Evolutionary conservation across 768 basidiomycete genomes (phyloP).

Genomic region (Phylloporus sp.): DNA sequence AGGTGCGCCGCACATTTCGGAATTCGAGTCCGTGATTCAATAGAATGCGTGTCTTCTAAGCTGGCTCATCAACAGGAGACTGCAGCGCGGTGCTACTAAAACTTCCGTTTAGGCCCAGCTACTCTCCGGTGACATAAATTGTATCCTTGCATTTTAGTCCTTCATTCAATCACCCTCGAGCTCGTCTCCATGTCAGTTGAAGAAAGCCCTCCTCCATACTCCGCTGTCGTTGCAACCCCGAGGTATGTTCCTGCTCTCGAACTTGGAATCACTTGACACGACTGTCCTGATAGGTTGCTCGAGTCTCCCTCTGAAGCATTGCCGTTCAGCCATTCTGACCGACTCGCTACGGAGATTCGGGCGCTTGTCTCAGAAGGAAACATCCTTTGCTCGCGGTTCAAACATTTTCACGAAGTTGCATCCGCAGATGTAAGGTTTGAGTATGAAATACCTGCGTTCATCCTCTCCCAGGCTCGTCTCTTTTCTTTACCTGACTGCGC

Average conservation of each 20-base stretch:
- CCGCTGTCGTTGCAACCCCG: neutral
- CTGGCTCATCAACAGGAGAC: slow-evolving; percentile 4
- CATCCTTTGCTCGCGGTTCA: slow-evolving; percentile 10
- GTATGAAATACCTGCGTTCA: slow-evolving; percentile 5
- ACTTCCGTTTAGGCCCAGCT: neutral
- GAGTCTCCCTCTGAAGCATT: neutral
- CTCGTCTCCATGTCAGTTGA: slow-evolving; percentile 1
- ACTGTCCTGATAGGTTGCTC: neutral
- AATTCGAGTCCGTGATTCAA: neutral
- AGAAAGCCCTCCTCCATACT: slow-evolving; percentile 19
- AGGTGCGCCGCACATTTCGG: slow-evolving; percentile 2
- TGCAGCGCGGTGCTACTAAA: neutral
- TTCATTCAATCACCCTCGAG: neutral
- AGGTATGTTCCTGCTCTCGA: neutral
- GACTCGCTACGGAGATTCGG: slow-evolving; percentile 2
- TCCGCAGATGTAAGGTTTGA: slow-evolving; percentile 6
- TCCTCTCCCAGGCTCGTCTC: slow-evolving; percentile 9
- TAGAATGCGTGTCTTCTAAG: neutral
- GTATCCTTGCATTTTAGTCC: neutral
- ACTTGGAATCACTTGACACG: neutral
- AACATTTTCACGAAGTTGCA: slow-evolving; percentile 8
- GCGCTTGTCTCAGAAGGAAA: slow-evolving; percentile 15
- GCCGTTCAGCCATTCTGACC: slow-evolving; percentile 10
- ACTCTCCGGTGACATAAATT: neutral
- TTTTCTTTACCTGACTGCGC: neutral